phyloP scores from a whole-genome alignment of 176 grass and related monocot genomes.

The Cocos nucifera region DNA sequence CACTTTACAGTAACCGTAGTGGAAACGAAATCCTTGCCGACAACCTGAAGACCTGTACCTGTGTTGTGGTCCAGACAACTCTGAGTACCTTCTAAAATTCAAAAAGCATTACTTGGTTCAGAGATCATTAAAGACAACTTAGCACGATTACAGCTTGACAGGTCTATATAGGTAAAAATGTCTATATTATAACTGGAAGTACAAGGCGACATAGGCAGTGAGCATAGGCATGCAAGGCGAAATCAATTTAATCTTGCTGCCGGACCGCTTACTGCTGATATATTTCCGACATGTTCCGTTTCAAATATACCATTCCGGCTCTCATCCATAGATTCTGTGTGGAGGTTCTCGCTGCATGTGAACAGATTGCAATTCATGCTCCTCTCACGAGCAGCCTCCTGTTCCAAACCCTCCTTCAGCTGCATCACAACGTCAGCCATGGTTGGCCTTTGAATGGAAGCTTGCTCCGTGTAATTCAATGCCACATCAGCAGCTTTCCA shows the following conservation, averaged over 20 bases:
- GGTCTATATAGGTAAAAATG: too few species aligned
- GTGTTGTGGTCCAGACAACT: too few species aligned
- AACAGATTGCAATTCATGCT: background rate
- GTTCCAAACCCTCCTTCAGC: slow-evolving; percentile 21
- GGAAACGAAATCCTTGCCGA: too few species aligned
- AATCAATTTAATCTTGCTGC: slow-evolving; percentile 6
- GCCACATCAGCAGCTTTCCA: slow-evolving; percentile 35
- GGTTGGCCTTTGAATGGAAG: slow-evolving; percentile 20
- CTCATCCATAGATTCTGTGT: background rate
- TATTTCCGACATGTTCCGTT: background rate
- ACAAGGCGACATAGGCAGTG: too few species aligned
- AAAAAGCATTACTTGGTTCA: too few species aligned
- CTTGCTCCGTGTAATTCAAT: slow-evolving; percentile 13
- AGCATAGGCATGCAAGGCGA: background rate
- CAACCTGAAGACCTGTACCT: too few species aligned
- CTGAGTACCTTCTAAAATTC: too few species aligned
- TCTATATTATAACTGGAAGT: too few species aligned
- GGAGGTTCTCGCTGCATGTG: background rate
- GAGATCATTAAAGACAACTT: too few species aligned
- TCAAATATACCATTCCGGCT: background rate
- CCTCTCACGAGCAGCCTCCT: slow-evolving; percentile 4
- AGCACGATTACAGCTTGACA: too few species aligned
- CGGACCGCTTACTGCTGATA: background rate
- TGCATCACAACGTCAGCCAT: slow-evolving; percentile 15
- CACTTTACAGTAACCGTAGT: too few species aligned